Evolutionary conservation across 192 early-diverging fungal species (phyloP).

Genomic region (Podila epicladia): DNA sequence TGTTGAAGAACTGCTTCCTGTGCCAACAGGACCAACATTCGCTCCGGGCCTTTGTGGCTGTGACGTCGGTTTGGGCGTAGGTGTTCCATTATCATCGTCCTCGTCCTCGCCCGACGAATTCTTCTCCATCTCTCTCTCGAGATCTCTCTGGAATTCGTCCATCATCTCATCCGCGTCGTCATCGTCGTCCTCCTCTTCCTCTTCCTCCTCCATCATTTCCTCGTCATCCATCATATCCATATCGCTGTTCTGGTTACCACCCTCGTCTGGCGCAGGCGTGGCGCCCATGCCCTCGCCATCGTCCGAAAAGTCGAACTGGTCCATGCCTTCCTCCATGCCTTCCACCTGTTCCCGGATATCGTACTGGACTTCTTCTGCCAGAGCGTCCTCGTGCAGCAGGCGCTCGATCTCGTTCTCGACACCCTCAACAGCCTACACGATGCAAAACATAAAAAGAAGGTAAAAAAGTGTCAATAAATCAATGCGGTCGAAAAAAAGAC

Average conservation of each 20-base stretch:
- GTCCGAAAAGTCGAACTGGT: conserved; percentile 20
- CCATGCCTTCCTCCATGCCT: conserved; percentile 9
- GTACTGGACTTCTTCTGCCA: conserved; percentile 76
- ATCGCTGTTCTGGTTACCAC: conserved; percentile 40
- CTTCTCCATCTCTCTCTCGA: conserved; percentile 50
- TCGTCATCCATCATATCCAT: conserved; percentile 56
- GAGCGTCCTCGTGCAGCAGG: conserved; percentile 74
- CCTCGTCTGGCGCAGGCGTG: conserved; percentile 46
- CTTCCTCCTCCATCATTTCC: conserved; percentile 52
- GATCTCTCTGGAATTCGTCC: conserved; percentile 31
- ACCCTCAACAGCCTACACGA: conserved; percentile 75
- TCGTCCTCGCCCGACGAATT: conserved; percentile 49
- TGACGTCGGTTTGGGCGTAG: background rate
- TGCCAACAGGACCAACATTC: no score
- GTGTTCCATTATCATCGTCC: conserved; percentile 17
- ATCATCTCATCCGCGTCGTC: conserved; percentile 54
- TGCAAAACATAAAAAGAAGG: background rate
- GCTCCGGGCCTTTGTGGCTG: background rate
- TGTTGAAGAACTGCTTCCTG: background rate
- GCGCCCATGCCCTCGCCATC: conserved; percentile 1
- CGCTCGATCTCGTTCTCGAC: conserved; percentile 87
- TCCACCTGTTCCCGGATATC: conserved; percentile 35
- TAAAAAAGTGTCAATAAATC: background rate
- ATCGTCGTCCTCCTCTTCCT: conserved; percentile 50
- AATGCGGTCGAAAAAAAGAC: background rate